A percentile compares a stretch with the other conserved stretches of the same genome.
phyloP scores from a whole-genome alignment of 768 basidiomycete genomes.

The Phanerochaete carnosa region DNA sequence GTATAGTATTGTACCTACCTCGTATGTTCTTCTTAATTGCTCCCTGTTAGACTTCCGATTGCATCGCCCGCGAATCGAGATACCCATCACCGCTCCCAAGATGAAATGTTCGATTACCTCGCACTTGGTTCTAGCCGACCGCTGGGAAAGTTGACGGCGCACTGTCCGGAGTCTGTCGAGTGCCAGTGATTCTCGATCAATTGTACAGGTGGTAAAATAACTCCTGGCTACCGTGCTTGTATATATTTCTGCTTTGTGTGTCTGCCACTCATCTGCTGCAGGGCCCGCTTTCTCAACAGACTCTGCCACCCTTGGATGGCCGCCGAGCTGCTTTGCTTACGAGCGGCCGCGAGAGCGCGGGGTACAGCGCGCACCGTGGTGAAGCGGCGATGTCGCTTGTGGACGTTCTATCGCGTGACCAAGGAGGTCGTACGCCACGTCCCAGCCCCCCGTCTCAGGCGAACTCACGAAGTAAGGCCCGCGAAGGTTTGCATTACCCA shows the following conservation, averaged over 20 bases:
- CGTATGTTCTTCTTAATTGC: slow-evolving; percentile 31
- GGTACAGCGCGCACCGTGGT: background rate
- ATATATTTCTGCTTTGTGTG: slow-evolving; percentile 4
- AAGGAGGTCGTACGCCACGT: background rate
- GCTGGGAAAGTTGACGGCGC: slow-evolving; percentile 9
- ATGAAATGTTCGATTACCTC: slow-evolving; percentile 5
- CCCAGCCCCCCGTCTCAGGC: background rate
- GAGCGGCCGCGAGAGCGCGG: background rate
- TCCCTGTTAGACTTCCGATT: slow-evolving; percentile 13
- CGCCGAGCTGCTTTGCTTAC: background rate
- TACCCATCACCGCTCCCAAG: slow-evolving; percentile 14
- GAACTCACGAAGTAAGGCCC: slow-evolving; percentile 7
- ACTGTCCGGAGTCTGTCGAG: slow-evolving; percentile 13
- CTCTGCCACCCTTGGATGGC: slow-evolving; percentile 3
- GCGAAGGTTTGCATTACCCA: slow-evolving; percentile 9
- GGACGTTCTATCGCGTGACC: slow-evolving; percentile 6
- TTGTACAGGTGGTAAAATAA: background rate
- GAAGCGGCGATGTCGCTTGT: slow-evolving; percentile 1
- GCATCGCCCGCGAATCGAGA: slow-evolving; percentile 12
- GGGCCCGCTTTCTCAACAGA: background rate
- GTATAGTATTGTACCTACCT: slow-evolving; percentile 54
- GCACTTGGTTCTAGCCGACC: slow-evolving; percentile 4
- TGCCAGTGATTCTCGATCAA: slow-evolving; percentile 9
- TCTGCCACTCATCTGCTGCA: background rate
- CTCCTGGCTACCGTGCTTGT: background rate